These are phyloP conservation scores for Pseudocercospora ulei DNA, from an alignment of 2,329 filamentous ascomycete species.

Conservation along the genomic window DNA sequence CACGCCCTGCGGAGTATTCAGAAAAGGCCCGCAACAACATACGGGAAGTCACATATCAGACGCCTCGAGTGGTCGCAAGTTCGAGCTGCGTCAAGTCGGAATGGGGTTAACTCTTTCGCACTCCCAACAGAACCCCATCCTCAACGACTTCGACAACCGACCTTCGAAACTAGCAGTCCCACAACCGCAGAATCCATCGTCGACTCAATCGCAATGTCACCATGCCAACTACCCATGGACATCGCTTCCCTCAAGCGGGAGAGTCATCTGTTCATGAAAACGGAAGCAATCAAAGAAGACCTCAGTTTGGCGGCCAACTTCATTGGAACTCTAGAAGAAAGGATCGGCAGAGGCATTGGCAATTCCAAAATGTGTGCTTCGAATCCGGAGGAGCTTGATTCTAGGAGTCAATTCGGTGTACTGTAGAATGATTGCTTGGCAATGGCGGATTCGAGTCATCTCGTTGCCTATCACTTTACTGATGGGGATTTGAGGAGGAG, in stretches of 20 bases:
- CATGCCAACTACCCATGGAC: slow-evolving; percentile 4
- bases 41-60: too few species aligned
- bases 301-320: slow-evolving; percentile 14
- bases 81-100: neutral
- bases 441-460: slow-evolving; percentile 3
- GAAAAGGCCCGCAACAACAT: slow-evolving; percentile 7
- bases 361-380: neutral
- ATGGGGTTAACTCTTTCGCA: slow-evolving; percentile 6
- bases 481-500: slow-evolving; percentile 11
- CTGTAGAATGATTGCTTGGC: slow-evolving; percentile 4
- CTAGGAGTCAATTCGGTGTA: neutral
- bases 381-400: too few species aligned
- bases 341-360: slow-evolving; percentile 5
- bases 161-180: neutral
- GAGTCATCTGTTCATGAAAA: slow-evolving; percentile 12
- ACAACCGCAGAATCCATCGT: neutral
- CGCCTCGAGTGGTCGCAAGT: neutral
- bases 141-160: neutral
- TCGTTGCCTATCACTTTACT: slow-evolving; percentile 10
- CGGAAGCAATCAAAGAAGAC: slow-evolving; percentile 15
- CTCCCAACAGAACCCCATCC: neutral
- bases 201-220: slow-evolving; percentile 2
- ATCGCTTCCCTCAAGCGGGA: slow-evolving; percentile 6
- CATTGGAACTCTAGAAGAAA: slow-evolving; percentile 12
- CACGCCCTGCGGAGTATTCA: slow-evolving; percentile 7